Evolutionary conservation across 768 basidiomycete genomes (phyloP), one percentile per base, ranked within the genome.

Genomic region (Boletus vinaceobasis): DNA sequence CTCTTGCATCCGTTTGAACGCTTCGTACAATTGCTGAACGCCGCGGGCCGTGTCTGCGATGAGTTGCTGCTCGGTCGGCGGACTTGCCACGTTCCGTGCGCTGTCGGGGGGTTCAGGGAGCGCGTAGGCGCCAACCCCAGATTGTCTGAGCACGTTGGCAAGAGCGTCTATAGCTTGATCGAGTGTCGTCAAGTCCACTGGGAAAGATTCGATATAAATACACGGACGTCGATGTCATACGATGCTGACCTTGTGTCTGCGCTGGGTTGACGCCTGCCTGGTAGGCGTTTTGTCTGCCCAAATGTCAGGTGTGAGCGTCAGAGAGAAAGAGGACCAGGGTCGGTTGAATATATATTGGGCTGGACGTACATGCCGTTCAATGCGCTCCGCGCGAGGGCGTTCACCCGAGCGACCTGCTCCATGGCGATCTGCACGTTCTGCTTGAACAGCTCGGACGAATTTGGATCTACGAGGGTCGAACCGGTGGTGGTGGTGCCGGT

Each of bases 111-210:
- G 42, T 1, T 73, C 70, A 5, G 80, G 67, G 10, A 84, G 58
- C 1, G 87, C 86, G 44, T 86, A 75, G 2, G 83, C 85, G 2
- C 86, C 87, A 17, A 88, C 77, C n/a, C 87, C 87, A 0, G 80
- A 78, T 48, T 80, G 75, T 2, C 79, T 75, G 57, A 88, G 70
- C 32, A 78, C 57, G 10, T 84, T 78, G 5, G 74, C 69, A 11
- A 86, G 72, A 1, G 70, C 49, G 13, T 75, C 70, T 1, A 86
- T 58, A 15, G 75, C 72, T 59, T 83, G 79, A 49, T 80, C 79
- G n/a, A 87, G 75, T 0, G 77, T 67, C 0, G 65, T 65, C 47
- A 86, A 66, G 56, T 83, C 74, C 26, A 75, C 85, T 83, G 50
- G 3, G 13, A 32, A 23, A 29, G 42, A 35, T 21, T 9, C 5